Conservation (phyloP, 768 basidiomycete genomes). For the Suillus ampliporus region DNA sequence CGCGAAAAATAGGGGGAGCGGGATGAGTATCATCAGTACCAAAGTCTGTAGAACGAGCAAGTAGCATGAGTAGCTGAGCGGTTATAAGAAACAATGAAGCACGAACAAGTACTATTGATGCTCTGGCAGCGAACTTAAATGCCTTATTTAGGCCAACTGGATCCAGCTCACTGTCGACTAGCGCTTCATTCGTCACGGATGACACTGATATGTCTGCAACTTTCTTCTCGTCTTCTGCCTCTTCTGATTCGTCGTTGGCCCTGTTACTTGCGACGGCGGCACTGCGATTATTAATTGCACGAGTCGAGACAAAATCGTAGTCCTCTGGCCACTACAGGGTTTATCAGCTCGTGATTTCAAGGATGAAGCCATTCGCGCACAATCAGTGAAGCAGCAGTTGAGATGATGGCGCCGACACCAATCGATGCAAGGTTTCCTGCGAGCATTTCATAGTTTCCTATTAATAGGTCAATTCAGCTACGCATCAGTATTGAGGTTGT, state of each 20-base stretch:
- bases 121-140: constrained; percentile 80
- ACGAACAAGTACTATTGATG: constrained; percentile 73
- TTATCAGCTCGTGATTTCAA: not conserved
- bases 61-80: too few species aligned
- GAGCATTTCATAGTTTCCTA: constrained; percentile 73
- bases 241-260: constrained; percentile 21
- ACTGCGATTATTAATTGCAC: constrained; percentile 64
- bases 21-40: too few species aligned
- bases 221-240: constrained; percentile 46
- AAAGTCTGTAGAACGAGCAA: too few species aligned
- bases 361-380: constrained; percentile 43
- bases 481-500: constrained; percentile 3
- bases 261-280: constrained; percentile 21
- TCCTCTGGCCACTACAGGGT: constrained; percentile 70
- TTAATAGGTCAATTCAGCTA: not conserved
- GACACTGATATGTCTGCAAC: constrained; percentile 33
- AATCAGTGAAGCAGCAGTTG: constrained; percentile 65
- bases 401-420: constrained; percentile 78
- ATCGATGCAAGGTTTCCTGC: constrained; percentile 91
- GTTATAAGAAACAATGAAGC: too few species aligned
- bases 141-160: constrained; percentile 70
- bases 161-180: constrained; percentile 63
- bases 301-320: constrained; percentile 81
- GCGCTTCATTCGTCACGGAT: constrained; percentile 43
- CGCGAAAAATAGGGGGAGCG: too few species aligned